Evolutionary conservation across 257 asterid species (phyloP), one percentile per base, ranked within the genome.

Genomic region (Leptodermis oblonga): DNA sequence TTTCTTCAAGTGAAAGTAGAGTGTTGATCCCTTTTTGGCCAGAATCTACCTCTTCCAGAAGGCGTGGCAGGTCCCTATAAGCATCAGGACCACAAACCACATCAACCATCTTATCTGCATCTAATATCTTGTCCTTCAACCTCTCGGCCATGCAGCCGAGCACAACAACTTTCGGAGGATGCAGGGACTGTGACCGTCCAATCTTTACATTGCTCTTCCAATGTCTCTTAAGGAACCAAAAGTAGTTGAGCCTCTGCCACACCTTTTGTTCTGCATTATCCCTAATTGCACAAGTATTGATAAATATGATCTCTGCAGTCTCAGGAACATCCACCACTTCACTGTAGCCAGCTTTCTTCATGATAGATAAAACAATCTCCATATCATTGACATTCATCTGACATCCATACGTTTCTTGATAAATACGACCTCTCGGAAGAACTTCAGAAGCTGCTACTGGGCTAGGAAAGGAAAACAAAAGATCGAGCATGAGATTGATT

Each of bases 21-120:
- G 99, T 93, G 76, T 93, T 93, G 65, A 93, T 90, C 84, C 99
- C 99, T 78, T 90, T 93, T 77, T 90, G 99, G 64, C 99, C 99
- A 7, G 87, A 83, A 77, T 93, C 99, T 3, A 93, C 99, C 66
- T 93, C 99, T 80, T 87, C 96, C 69, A 93, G 74, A 36, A 93
- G 87, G 45, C 97, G 92, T 41, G 99, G 99, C 77, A 93, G 79
- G 82, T 93, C 99, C 15, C 99, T 79, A 70, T 93, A 90, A 62
- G 97, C 97, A 85, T 93, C 99, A 25, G 99, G 99, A 36, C 97
- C 96, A 67, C 99, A 93, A 54, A 93, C 97, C 67, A 93, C 97
- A 76, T 93, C 99, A 64, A 93, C 99, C 99, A 93, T 93, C 85
- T 93, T 93, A 70, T 93, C 99, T 26, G 99, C 74, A 81, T 93